phyloP scores from a whole-genome alignment of 306 rosid genomes.

The Cicer arietinum region DNA sequence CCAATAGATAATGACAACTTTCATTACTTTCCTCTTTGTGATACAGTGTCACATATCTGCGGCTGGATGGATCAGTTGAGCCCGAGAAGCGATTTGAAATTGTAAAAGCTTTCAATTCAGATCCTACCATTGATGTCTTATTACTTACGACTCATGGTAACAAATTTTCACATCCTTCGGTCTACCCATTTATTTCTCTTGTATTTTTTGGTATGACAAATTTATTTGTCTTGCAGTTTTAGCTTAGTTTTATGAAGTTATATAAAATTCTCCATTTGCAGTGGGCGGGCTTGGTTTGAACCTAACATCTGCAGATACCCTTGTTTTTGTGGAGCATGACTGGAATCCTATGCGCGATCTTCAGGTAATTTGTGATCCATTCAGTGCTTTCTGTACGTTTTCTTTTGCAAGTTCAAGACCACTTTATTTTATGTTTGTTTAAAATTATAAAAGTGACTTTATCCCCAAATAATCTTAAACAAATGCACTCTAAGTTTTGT shows the following conservation, averaged over 20 bases:
- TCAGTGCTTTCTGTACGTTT: constrained; percentile 33
- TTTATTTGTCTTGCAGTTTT: constrained; percentile 25
- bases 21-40: background rate
- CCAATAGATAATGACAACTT: constrained; percentile 1
- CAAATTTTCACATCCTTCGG: constrained; percentile 2
- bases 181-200: background rate
- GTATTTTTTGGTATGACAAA: background rate
- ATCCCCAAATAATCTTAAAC: no score
- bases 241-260: constrained; percentile 14
- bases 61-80: constrained; percentile 95
- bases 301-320: constrained; percentile 95
- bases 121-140: constrained; percentile 93
- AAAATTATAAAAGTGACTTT: no score
- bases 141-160: constrained; percentile 95
- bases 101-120: constrained; percentile 94
- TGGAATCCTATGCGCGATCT: constrained; percentile 99
- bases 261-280: constrained; percentile 50
- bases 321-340: constrained; percentile 96
- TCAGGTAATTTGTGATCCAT: constrained; percentile 65
- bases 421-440: no score
- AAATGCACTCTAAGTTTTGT: background rate
- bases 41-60: constrained; percentile 84
- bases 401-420: constrained; percentile 4
- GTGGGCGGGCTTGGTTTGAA: constrained; percentile 99
- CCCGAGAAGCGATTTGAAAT: constrained; percentile 88